A percentile compares a stretch with the other conserved stretches of the same genome.
Evolutionary conservation across 306 rosid genomes (phyloP).

Genomic region (Morella rubra): DNA sequence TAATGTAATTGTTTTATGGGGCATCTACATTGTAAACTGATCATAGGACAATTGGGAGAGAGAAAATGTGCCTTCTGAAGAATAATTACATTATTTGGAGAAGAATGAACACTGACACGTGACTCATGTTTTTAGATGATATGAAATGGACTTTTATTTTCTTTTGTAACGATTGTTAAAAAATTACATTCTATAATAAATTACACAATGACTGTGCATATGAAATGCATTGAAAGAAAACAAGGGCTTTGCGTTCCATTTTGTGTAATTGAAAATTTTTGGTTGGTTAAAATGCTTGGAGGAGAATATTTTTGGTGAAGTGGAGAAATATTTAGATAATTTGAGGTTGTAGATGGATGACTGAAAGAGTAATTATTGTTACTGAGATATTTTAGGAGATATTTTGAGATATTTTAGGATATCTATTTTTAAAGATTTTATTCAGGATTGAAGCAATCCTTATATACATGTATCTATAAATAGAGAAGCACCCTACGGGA

Average conservation of each 20-base stretch:
- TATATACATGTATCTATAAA: too few species aligned
- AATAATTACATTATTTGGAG: not conserved
- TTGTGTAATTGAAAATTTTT: not conserved
- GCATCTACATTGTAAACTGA: not conserved
- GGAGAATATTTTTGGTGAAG: not conserved
- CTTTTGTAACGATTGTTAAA: not conserved
- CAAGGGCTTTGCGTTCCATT: not conserved
- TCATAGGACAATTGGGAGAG: not conserved
- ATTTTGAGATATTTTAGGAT: too few species aligned
- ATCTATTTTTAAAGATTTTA: too few species aligned
- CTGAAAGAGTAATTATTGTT: too few species aligned
- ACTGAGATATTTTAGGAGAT: too few species aligned
- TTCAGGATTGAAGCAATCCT: too few species aligned
- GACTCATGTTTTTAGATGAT: not conserved
- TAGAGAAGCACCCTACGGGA: too few species aligned
- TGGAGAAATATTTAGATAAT: not conserved
- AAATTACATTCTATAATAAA: not conserved
- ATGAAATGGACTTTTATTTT: not conserved
- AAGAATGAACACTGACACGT: not conserved
- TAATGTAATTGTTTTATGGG: not conserved
- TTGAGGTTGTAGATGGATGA: not conserved
- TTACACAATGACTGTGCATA: not conserved
- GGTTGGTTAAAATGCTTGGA: not conserved
- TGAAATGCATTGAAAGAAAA: not conserved
- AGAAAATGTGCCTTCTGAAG: not conserved